Base-by-base conservation (phyloP, 768 basidiomycete species). In the Crassisporium funariophilum region DNA sequence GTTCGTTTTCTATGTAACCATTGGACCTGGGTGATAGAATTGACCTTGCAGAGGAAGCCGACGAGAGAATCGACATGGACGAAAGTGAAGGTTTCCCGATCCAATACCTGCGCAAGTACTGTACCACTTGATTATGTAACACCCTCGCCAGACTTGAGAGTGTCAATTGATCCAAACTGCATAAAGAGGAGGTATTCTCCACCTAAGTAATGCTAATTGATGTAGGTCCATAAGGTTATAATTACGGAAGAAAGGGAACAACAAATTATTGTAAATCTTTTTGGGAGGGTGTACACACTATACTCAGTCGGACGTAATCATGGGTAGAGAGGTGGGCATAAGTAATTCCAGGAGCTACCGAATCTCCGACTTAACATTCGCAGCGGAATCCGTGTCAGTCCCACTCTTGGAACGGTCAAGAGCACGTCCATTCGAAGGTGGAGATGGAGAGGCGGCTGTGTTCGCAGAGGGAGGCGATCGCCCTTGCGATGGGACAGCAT, bases 351-450 rank as follows among this genome's bases (percentile, higher is more conserved):
- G 24, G 25, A 19, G 47, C 58, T 60, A 66, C 55, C 60, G 67
- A 52, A 46, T 64, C 38, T 71, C 66, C 44, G 61, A 57, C 47
- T 61, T 58, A 46, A 54, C 47, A 40, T 70, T 69, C 16, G 44
- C 50, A 41, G 52, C 19, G 37, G 60, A 59, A 19, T 56, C 56
- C 16, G 54, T 52, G 43, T 76, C 74, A 33, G 54, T 64, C 7
- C 50, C 55, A 47, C 69, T 71, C 50, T 75, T 75, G 54, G 65
- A 58, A 40, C 68, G 60, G 44, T 72, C 65, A 35, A 49, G 44
- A 23, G 37, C 31, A 23, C 57, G 53, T 12, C 50, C 54, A 21
- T 53, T 59, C 6, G 63, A 56, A 15, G 62, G 55, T 35, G 64
- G 46, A 38, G 62, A 46, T 15, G 64, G 57, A n/a, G 67, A 58